These are phyloP conservation scores for Beauveria scarabaeidicola DNA, from an alignment of 2,329 filamentous ascomycete species.

Conservation along the genomic window DNA sequence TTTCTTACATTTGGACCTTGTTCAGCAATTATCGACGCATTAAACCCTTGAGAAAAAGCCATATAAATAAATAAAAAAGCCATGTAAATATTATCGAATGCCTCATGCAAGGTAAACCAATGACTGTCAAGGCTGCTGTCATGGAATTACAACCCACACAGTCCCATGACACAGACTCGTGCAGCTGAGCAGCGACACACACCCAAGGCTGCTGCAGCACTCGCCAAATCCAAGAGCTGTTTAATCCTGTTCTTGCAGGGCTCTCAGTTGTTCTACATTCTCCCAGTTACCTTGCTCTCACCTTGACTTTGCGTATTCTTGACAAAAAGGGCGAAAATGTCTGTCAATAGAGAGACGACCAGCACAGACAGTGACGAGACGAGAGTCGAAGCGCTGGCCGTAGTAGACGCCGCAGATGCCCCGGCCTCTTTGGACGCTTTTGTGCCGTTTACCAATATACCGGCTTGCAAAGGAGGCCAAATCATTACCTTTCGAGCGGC, in stretches of 20 bases:
- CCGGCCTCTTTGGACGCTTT: neutral
- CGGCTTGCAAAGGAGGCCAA: neutral
- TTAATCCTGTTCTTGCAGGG: too few species aligned
- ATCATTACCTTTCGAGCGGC: neutral
- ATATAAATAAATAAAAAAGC: neutral
- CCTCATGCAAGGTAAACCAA: neutral
- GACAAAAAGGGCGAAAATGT: neutral
- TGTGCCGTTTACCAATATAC: neutral
- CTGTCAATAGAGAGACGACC: neutral
- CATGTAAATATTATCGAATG: too few species aligned
- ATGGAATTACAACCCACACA: neutral
- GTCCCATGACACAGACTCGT: neutral
- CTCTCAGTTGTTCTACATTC: too few species aligned
- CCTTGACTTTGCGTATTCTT: too few species aligned
- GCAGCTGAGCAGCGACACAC: neutral
- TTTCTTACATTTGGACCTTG: neutral
- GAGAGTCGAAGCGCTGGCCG: neutral
- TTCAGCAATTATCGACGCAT: too few species aligned
- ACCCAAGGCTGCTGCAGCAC: neutral
- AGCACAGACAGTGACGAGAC: conserved; percentile 3
- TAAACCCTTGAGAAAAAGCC: neutral
- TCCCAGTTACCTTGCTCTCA: too few species aligned
- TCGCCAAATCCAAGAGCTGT: neutral
- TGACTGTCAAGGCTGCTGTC: neutral
- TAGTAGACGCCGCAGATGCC: too few species aligned